These are phyloP conservation scores for Yarrowia divulgata DNA, from an alignment of 805 yeast species.

Conservation along the genomic window DNA sequence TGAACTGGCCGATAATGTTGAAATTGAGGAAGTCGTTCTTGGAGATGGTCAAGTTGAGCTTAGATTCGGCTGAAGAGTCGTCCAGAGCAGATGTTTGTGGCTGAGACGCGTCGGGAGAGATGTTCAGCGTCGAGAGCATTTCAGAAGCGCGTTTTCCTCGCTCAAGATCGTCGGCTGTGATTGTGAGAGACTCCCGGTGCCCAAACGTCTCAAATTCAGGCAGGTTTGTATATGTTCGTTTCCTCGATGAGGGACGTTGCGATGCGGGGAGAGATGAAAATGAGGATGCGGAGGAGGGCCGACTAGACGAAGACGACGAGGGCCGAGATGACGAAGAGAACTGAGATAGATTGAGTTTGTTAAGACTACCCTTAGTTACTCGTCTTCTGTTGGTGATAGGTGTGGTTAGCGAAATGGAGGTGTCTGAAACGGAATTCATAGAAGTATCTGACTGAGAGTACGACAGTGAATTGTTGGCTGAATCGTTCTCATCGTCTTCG, in stretches of 20 bases:
- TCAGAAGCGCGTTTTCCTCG: background rate
- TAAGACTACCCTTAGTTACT: background rate
- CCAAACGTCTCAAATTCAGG: conserved; percentile 33
- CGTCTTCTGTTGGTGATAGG: conserved; percentile 12
- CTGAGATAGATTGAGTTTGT: background rate
- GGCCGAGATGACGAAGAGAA: background rate
- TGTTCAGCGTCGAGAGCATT: background rate
- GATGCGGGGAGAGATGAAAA: background rate
- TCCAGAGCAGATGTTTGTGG: background rate
- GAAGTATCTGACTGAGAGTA: conserved; percentile 18
- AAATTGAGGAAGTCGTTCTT: conserved; percentile 77
- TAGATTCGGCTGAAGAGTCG: conserved; percentile 58
- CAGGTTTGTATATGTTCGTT: conserved; percentile 2
- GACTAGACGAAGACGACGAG: background rate
- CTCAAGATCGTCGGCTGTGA: background rate
- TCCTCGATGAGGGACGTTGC: conserved; percentile 4
- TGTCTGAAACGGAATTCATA: conserved; percentile 2
- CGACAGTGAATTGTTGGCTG: background rate
- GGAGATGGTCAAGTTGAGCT: conserved; percentile 65
- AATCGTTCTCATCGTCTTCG: background rate
- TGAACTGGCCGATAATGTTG: conserved; percentile 91
- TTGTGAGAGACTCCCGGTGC: background rate
- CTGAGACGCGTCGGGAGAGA: background rate
- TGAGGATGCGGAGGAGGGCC: background rate
- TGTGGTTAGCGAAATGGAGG: conserved; percentile 1